Evolutionary conservation across 2,329 filamentous ascomycete genomes (phyloP).

Genomic region (Phialophora chinensis): DNA sequence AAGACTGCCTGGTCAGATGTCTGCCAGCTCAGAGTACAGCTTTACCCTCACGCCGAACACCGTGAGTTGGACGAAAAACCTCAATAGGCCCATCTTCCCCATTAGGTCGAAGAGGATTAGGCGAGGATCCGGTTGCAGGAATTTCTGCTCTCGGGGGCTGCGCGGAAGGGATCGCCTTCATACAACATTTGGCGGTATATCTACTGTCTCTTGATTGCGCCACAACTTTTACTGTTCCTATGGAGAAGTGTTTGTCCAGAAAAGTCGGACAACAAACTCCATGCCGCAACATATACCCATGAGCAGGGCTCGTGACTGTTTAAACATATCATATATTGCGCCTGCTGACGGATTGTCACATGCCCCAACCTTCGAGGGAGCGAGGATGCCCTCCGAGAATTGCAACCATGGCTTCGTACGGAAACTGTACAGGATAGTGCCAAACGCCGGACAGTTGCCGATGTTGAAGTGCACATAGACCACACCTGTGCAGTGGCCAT

Average conservation of each 20-base stretch:
- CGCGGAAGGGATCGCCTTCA: background rate
- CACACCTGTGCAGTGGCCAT: background rate
- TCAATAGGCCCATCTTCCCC: background rate
- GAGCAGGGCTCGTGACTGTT: background rate
- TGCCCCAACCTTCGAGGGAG: background rate
- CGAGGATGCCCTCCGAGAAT: background rate
- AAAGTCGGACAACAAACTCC: background rate
- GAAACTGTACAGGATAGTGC: background rate
- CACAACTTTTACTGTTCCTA: background rate
- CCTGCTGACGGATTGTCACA: background rate
- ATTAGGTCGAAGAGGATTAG: background rate
- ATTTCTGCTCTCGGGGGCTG: background rate
- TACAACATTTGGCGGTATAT: background rate
- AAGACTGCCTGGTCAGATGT: constrained; percentile 26
- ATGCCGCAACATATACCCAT: background rate
- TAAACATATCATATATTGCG: background rate
- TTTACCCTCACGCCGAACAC: background rate
- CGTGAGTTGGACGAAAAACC: background rate
- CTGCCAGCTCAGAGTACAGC: background rate
- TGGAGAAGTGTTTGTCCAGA: background rate
- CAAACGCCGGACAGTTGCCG: background rate
- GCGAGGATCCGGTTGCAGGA: background rate
- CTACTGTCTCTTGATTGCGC: background rate
- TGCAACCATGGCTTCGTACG: background rate
- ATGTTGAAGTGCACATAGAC: background rate